phyloP scores from a whole-genome alignment of 2,329 filamentous ascomycete genomes.

The Pseudogymnoascus destructans region DNA sequence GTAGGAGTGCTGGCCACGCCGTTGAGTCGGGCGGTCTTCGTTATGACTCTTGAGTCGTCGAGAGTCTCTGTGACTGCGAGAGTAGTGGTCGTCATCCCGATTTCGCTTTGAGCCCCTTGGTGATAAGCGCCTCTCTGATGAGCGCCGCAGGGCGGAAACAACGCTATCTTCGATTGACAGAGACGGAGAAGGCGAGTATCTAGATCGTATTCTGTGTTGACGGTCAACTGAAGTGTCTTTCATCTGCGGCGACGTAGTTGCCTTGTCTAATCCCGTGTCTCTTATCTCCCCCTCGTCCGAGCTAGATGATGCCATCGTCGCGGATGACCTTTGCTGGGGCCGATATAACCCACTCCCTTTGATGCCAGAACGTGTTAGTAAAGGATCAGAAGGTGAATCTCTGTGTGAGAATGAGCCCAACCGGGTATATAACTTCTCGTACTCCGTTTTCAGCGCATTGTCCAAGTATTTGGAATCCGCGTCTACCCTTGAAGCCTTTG shows the following conservation, averaged over 20 bases:
- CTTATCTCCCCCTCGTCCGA: conserved; percentile 82
- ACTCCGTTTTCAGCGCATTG: conserved; percentile 23
- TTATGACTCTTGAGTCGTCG: conserved; percentile 49
- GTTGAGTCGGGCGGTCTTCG: conserved; percentile 39
- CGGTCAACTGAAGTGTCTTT: conserved; percentile 83
- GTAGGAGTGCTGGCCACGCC: conserved; percentile 38
- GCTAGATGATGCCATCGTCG: conserved; percentile 43
- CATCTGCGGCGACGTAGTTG: conserved; percentile 72
- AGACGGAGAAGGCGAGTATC: conserved; percentile 25
- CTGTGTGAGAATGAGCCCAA: conserved; percentile 29
- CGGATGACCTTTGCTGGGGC: conserved; percentile 16
- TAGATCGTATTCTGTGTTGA: conserved; percentile 60
- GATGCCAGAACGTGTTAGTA: conserved; percentile 27
- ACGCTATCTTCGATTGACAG: conserved; percentile 30
- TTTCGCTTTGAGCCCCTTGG: conserved; percentile 55
- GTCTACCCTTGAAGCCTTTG: background rate
- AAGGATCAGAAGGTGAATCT: conserved; percentile 25
- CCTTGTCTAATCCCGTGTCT: conserved; percentile 67
- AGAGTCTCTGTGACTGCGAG: conserved; percentile 37
- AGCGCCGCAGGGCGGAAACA: conserved; percentile 31
- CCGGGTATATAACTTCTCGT: conserved; percentile 27
- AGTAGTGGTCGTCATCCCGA: conserved; percentile 47
- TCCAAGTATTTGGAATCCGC: conserved; percentile 8
- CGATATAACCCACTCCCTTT: conserved; percentile 26
- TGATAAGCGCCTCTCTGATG: conserved; percentile 40